Evolutionary conservation across 805 yeast genomes (phyloP).

Genomic region (Scheffersomyces stipitis): DNA sequence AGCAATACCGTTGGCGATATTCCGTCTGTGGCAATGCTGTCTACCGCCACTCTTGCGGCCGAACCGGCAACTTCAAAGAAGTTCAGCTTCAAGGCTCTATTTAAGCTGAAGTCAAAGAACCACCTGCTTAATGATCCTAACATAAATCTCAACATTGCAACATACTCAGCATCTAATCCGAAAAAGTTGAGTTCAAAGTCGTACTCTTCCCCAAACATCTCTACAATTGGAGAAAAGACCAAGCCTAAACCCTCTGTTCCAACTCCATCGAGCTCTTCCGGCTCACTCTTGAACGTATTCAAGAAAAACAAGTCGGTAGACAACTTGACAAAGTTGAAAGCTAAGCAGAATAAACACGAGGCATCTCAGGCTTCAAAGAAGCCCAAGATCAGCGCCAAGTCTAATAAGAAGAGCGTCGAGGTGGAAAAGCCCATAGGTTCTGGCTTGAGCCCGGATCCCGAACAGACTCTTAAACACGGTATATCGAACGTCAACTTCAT

Average conservation of each 20-base stretch:
- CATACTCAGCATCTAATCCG: conserved; percentile 1
- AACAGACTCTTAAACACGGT: no score
- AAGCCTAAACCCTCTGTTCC: background rate
- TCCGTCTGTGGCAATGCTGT: background rate
- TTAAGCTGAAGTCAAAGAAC: conserved; percentile 35
- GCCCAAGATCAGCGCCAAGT: background rate
- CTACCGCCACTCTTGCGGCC: background rate
- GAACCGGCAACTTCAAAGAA: conserved; percentile 21
- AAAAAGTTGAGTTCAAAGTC: conserved; percentile 24
- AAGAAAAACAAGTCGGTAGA: conserved; percentile 20
- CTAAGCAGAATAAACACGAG: background rate
- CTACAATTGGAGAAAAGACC: conserved; percentile 3
- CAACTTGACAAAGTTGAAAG: conserved; percentile 9
- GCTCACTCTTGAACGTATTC: conserved; percentile 19
- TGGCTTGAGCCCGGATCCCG: background rate
- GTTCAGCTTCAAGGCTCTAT: conserved; percentile 39
- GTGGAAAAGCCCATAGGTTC: background rate
- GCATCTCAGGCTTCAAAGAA: background rate
- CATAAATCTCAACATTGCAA: no score
- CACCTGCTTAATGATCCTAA: conserved; percentile 19
- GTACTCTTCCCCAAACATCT: conserved; percentile 30
- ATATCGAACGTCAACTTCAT: no score
- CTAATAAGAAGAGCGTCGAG: no score
- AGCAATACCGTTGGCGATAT: conserved; percentile 11
- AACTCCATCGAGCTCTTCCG: background rate